These are phyloP conservation scores for Geopyxis carbonaria DNA, from an alignment of 495 filamentous ascomycete species.

Conservation along the genomic window DNA sequence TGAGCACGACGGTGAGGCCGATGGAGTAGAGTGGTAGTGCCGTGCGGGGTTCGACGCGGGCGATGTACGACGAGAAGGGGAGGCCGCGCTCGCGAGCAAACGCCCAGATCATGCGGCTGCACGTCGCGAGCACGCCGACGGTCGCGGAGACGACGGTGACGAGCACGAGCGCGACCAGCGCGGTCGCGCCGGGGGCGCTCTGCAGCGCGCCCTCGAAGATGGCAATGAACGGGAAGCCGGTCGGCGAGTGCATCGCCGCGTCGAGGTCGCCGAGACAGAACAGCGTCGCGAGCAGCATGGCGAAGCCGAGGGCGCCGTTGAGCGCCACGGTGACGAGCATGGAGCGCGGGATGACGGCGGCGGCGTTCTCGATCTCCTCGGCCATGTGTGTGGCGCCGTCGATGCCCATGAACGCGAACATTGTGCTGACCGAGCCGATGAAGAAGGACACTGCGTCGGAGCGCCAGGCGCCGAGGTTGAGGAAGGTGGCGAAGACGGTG, in stretches of 20 bases:
- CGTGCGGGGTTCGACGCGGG: conserved; percentile 11
- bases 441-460: conserved; percentile 31
- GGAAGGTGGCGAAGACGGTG: no score
- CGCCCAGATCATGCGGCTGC: conserved; percentile 37
- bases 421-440: conserved; percentile 29
- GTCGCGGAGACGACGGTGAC: conserved; percentile 25
- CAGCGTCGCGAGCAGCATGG: conserved; percentile 29
- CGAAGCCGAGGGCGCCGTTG: conserved; percentile 32
- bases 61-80: conserved; percentile 29
- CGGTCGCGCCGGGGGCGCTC: conserved; percentile 25
- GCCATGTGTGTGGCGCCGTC: conserved; percentile 15
- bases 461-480: conserved; percentile 29
- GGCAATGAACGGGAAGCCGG: conserved; percentile 34
- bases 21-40: background rate
- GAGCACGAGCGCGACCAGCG: conserved; percentile 27
- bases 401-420: conserved; percentile 27
- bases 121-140: conserved; percentile 29
- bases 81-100: conserved; percentile 36
- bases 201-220: conserved; percentile 27
- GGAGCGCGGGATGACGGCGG: conserved; percentile 29
- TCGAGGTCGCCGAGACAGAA: conserved; percentile 32
- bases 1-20: background rate
- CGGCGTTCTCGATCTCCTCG: conserved; percentile 33
- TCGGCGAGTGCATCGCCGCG: conserved; percentile 26
- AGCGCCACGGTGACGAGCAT: conserved; percentile 31